Base-by-base conservation (phyloP, 257 asterid species). In the Fraxinus quadrangulata region DNA sequence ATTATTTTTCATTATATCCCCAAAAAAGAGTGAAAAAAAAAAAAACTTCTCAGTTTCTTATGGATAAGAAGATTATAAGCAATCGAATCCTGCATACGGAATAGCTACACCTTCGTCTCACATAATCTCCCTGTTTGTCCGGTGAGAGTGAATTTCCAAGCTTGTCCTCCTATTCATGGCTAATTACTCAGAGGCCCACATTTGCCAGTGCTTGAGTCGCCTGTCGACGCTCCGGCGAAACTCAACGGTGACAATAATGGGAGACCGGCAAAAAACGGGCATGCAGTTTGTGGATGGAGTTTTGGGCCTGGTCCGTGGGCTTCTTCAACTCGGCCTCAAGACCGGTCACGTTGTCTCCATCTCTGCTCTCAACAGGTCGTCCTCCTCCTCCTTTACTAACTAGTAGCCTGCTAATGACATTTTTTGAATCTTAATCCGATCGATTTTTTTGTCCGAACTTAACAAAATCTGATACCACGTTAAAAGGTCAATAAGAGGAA, bases 311-410 rank as follows among this genome's bases (percentile, higher is more conserved):
- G 96, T 92, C 42, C 85, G 26, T 72, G 92, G 96, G 42, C 94
- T 94, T 67, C 23, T 80, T 67, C 86, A 83, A 3, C 86, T 94
- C 69, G 99, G 99, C 70, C 76, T 94, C 63, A 81, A 83, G 78
- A 95, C 96, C 65, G 97, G 97, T 6, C 85, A 91, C 71, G 96
- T 92, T 73, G 91, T 94, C 70, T 96, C 97, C 85, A 85, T 92
- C 77, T 94, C 96, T 17, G 95, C 99, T 75, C 92, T 92, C 78
- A 94, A 94, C 94, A 87, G 97, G 98, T 88, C 47, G 97, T 88
- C 47, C 45, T 10, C 47, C 47, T 40, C 47, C 47, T 40, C 47
- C 47, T 40, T 11, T 40, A 9, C 47, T 10, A 40, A 40, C 14
- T 11, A 40, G 47, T 1, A 40, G 47, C 47, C 7, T 37, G 10